Evolutionary conservation across 345 rosid genomes (phyloP), one percentile per base, ranked within the genome.

Genomic region (Kernera saxatilis): DNA sequence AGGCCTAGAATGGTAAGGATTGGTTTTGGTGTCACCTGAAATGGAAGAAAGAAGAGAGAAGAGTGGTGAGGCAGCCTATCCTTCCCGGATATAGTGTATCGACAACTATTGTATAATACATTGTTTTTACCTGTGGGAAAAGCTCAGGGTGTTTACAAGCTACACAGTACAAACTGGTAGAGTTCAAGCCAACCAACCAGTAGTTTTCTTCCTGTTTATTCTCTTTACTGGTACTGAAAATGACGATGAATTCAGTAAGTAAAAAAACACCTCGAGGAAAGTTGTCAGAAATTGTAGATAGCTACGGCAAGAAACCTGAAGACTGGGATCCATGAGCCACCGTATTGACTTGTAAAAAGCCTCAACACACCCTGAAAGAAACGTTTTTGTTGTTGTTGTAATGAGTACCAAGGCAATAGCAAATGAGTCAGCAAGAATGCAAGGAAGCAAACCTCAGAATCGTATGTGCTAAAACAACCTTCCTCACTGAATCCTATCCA

Each of bases 401-500:
- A 49, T n/a, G 39, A 61, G 41, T 33, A 33, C 19, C 46, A 64
- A 72, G 18, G 41, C 52, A 52, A 58, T 23, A 44, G 60, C 67
- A 36, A 36, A 35, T 49, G 67, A 27, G 63, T 33, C 11, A 50
- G 14, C 27, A 3, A 64, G 61, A 71, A 46, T 6, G 54, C 10
- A 59, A 48, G 54, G 29, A 23, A 74, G 23, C 26, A 48, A 68
- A 91, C 99, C 98, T 86, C 84, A 14, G 99, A 89, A 72, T 94
- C 99, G 70, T 77, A 91, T 49, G 87, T 82, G 78, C 93, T 88
- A 78, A 94, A 77, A 32, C 80, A 85, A 43, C 99, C 99, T 76
- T 89, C 93, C 64, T 94, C 98, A 64, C 90, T 89, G 71, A 89
- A 94, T 48, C 98, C 98, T 45, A 91, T 74, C 99, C 99, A 94